Evolutionary conservation across 768 basidiomycete genomes (phyloP).

Genomic region (Chiua virens): DNA sequence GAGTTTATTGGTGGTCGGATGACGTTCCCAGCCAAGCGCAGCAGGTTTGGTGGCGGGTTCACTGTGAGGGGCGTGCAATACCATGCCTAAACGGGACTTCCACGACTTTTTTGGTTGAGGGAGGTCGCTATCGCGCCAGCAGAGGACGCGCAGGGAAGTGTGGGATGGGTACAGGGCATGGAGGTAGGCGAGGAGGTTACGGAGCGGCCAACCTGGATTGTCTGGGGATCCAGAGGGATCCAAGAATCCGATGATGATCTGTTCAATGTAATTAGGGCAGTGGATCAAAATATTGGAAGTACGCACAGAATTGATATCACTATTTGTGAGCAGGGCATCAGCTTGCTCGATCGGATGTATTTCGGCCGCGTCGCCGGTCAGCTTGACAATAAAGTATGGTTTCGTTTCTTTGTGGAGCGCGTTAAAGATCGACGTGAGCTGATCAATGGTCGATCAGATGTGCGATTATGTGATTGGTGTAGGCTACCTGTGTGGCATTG

Average conservation of each 20-base stretch:
- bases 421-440: slow-evolving; percentile 55
- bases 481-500: slow-evolving; percentile 41
- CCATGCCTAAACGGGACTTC: slow-evolving; percentile 64
- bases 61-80: slow-evolving; percentile 29
- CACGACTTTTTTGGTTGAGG: slow-evolving; percentile 42
- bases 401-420: slow-evolving; percentile 42
- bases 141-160: slow-evolving; percentile 61
- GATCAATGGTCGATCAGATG: not conserved
- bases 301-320: slow-evolving; percentile 44
- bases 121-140: slow-evolving; percentile 70
- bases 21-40: slow-evolving; percentile 97
- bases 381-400: slow-evolving; percentile 65
- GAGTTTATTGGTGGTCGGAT: slow-evolving; percentile 74
- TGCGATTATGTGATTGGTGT: not conserved
- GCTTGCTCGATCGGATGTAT: slow-evolving; percentile 58
- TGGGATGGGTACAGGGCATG: slow-evolving; percentile 53
- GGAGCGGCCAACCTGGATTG: slow-evolving; percentile 89
- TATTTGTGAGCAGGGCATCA: too few relatives aligned
- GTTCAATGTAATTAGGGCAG: slow-evolving; percentile 16
- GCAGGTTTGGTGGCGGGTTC: slow-evolving; percentile 40
- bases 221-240: slow-evolving; percentile 81
- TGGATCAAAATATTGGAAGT: not conserved
- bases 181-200: slow-evolving; percentile 88
- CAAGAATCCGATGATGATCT: slow-evolving; percentile 68
- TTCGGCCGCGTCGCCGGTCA: slow-evolving; percentile 34